Base-by-base conservation (phyloP, 192 early-diverging fungal genomes). In the Podila horticola region DNA sequence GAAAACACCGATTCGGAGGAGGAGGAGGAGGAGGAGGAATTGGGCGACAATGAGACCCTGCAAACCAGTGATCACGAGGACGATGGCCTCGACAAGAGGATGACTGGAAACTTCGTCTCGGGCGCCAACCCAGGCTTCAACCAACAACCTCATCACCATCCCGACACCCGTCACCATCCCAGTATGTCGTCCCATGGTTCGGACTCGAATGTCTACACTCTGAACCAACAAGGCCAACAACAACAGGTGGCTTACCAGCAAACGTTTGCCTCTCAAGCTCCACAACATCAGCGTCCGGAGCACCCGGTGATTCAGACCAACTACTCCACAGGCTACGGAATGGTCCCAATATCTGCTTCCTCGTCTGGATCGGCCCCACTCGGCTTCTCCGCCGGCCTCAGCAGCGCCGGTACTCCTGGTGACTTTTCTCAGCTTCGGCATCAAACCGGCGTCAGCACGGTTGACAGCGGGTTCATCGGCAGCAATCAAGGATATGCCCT, bases 401-500 rank as follows among this genome's bases (percentile, higher is more conserved):
- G 52, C 12, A 52, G 50, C 24, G 52, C 52, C 9, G 4, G 52
- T 55, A 55, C 52, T 17, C 41, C 41, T 26, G 24, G n/a, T 2
- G 52, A 55, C 52, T 26, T 24, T 55, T 4, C 22, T n/a, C 52
- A 55, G n/a, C 52, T 24, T n/a, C 52, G 2, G 24, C 52, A 62
- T 28, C 65, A 67, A n/a, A 19, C 36, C 20, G 74, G 38, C 6
- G 59, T 60, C 24, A 58, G 61, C 20, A 51, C 68, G 6, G 60
- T 55, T 0, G 75, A 79, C 26, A 71, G 69, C 24, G 69, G 69
- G 12, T 72, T 71, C 58, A 51, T 58, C 1, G 24, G 60, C 34
- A 69, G 61, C 48, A 59, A 61, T 29, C 70, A 79, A 64, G 70
- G 72, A 19, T 66, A 67, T 13, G 24, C 55, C 26, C 30, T 51